Percentiles rank a stretch among this genome's conserved stretches.
These are phyloP conservation scores for Lactarius vividus DNA, from an alignment of 768 basidiomycete species.

Conservation along the genomic window DNA sequence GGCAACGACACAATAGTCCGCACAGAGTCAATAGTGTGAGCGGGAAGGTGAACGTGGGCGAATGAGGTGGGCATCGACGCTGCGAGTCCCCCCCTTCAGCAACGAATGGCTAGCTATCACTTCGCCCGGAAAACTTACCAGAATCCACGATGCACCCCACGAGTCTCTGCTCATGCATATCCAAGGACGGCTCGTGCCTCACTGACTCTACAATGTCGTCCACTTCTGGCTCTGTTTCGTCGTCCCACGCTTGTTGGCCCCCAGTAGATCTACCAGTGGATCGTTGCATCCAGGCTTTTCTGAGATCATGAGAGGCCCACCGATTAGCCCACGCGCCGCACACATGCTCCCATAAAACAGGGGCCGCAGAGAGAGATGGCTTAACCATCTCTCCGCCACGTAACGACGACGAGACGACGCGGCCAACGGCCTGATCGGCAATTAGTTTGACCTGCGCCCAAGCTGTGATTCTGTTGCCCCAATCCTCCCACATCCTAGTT, in stretches of 20 bases:
- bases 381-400: conserved; percentile 25
- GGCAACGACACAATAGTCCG: conserved; percentile 90
- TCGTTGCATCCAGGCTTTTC: conserved; percentile 67
- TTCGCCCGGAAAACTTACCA: conserved; percentile 37
- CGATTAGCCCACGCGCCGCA: conserved; percentile 22
- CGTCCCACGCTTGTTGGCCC: conserved; percentile 35
- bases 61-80: conserved; percentile 81
- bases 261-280: conserved; percentile 50
- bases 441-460: conserved; percentile 72
- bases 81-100: conserved; percentile 34
- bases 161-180: conserved; percentile 76
- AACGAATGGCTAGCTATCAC: conserved; percentile 12
- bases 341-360: conserved; percentile 61
- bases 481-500: conserved; percentile 52
- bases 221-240: conserved; percentile 31
- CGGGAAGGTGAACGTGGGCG: conserved; percentile 82
- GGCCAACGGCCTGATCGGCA: conserved; percentile 74
- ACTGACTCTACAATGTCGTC: conserved; percentile 79
- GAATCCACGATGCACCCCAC: conserved; percentile 86
- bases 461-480: conserved; percentile 65
- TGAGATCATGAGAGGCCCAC: conserved; percentile 35
- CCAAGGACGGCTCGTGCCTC: conserved; percentile 72
- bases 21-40: conserved; percentile 87
- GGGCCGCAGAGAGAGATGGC: conserved; percentile 45
- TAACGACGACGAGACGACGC: conserved; percentile 43